phyloP scores from a whole-genome alignment of 2,329 filamentous ascomycete species.

The Xylaria sp. region DNA sequence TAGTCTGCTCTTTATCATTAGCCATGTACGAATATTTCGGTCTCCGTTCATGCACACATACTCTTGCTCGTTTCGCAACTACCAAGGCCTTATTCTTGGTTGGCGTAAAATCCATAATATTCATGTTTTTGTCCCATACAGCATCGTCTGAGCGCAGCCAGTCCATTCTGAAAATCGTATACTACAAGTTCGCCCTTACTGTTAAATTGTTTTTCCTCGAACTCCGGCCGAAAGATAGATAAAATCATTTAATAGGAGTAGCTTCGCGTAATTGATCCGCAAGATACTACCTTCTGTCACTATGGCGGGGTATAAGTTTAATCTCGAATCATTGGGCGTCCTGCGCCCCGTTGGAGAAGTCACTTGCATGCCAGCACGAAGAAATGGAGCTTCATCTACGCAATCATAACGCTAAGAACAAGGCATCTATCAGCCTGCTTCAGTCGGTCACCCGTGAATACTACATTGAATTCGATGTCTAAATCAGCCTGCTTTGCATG shows the following conservation, averaged over 20 bases:
- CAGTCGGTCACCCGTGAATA: not conserved
- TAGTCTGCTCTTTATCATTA: conserved; percentile 1
- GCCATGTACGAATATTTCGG: not conserved
- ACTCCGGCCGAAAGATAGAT: not conserved
- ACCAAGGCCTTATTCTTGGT: conserved; percentile 7
- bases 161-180: conserved; percentile 6
- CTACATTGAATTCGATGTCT: not conserved
- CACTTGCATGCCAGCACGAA: not conserved
- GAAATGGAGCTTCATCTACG: not conserved
- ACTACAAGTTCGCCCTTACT: not conserved
- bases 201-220: not conserved
- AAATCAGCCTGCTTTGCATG: conserved; percentile 10
- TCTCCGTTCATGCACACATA: not conserved
- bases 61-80: not conserved
- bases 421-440: conserved; percentile 6
- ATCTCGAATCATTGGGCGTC: not conserved
- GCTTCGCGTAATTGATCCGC: not conserved
- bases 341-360: not conserved
- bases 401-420: not conserved
- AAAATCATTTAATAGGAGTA: not conserved
- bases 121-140: conserved; percentile 18
- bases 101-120: conserved; percentile 13
- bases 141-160: conserved; percentile 22
- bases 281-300: not conserved
- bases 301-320: not conserved